Conservation (phyloP, 2,329 filamentous ascomycete genomes). For the Penicillium nordicum region DNA sequence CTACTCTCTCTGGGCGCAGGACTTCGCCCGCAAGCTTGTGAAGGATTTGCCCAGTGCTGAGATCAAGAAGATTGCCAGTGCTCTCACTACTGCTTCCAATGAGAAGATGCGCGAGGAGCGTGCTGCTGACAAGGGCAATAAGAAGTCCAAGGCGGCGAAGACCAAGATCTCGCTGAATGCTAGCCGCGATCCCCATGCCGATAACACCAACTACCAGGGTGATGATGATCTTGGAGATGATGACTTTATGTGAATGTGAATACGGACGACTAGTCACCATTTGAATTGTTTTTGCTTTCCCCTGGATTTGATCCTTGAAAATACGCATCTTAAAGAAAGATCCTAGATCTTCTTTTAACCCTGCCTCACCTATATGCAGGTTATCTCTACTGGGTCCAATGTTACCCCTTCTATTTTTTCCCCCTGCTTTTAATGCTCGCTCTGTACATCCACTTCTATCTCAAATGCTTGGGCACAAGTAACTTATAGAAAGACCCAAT, state of each 20-base stretch:
- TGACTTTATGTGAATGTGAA: constrained; percentile 47
- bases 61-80: constrained; percentile 92
- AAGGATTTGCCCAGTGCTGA: constrained; percentile 87
- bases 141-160: constrained; percentile 97
- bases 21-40: constrained; percentile 81
- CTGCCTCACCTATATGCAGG: neutral
- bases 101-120: constrained; percentile 99
- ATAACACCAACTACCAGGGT: constrained; percentile 76
- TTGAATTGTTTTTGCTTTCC: constrained; percentile 11
- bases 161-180: constrained; percentile 79
- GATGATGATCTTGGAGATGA: constrained; percentile 75
- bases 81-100: constrained; percentile 84
- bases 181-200: constrained; percentile 58
- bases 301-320: constrained; percentile 8
- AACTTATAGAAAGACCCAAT: constrained; percentile 19
- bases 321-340: constrained; percentile 7
- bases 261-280: constrained; percentile 11
- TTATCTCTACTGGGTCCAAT: neutral
- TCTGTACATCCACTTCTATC: constrained; percentile 14
- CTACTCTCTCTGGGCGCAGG: constrained; percentile 84
- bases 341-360: neutral
- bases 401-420: neutral
- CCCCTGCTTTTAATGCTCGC: neutral
- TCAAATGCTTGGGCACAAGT: constrained; percentile 6
- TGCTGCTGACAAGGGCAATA: constrained; percentile 83